Conservation (phyloP, 306 rosid species). For the Quercus cerris region DNA sequence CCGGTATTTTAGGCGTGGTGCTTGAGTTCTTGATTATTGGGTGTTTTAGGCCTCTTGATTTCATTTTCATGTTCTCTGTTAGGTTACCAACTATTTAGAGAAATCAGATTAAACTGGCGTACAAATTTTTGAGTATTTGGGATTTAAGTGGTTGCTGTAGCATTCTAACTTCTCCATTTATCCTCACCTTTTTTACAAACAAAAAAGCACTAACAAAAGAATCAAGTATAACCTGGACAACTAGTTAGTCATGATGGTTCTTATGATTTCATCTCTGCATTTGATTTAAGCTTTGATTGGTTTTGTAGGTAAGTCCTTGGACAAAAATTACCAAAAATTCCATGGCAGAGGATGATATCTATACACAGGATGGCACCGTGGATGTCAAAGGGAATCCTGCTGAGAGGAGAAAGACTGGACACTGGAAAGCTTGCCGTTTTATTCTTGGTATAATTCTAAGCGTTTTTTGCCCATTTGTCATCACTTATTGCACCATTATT, state of each 20-base stretch:
- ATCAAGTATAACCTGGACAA: not conserved
- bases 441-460: constrained; percentile 59
- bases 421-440: constrained; percentile 77
- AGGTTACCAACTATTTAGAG: not conserved
- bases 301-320: not conserved
- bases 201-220: not conserved
- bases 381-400: constrained; percentile 56
- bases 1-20: not conserved
- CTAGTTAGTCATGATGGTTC: not conserved
- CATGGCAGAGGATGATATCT: constrained; percentile 54
- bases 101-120: not conserved
- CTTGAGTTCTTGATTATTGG: not conserved
- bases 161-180: not conserved
- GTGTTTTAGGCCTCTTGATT: not conserved
- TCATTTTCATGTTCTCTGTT: not conserved
- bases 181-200: not conserved
- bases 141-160: not conserved
- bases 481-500: not conserved
- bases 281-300: not conserved
- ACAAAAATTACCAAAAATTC: not conserved
- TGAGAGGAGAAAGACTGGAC: constrained; percentile 66
- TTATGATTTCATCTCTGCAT: not conserved
- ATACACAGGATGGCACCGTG: constrained; percentile 68
- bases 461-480: not conserved
- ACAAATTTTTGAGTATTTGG: not conserved